Evolutionary conservation across 768 basidiomycete species (phyloP), one percentile per base, ranked within the genome.

Genomic region (Podaxis rugospora): DNA sequence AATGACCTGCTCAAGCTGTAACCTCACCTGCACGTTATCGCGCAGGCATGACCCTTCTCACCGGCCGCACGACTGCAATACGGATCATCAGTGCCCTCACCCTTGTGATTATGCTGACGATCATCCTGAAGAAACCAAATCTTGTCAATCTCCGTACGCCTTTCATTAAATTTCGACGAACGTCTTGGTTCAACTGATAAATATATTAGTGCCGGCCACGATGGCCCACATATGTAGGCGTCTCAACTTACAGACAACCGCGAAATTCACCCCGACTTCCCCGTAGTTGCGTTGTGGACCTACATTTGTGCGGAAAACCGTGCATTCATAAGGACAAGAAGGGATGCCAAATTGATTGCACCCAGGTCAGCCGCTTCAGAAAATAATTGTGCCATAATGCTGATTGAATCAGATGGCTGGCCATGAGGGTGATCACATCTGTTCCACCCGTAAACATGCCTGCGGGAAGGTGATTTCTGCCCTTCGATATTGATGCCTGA

Each of bases 341-440:
- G 40, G 86, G 86, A 0, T 88, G 87, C 62, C 69, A 83, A 25
- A 70, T 69, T 5, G 67, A 78, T 21, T 88, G 87, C 59, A 76
- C 78, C 4, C 82, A 83, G 73, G 85, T 83, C 35, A n/a, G 65
- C 32, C 11, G 35, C 9, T 52, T 35, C 7, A 27, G 6, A 2
- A 49, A 23, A 5, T 44, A 25, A 16, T 36, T 2, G 1, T 25
- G 50, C 3, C 28, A 32, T 11, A 21, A 16, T 55, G 51, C 59
- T 65, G 37, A 42, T 36, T 7, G 59, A 6, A 27, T 4, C 63
- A 88, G 84, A 71, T 79, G 3, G 72, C 75, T 2, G 76, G 75
- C 16, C 85, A 87, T 56, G 42, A 55, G 1, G 84, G 78, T 5
- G 79, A 77, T 9, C 87, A 87, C 64, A 61, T 78, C 52, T 88